Evolutionary conservation across 768 basidiomycete genomes (phyloP), one percentile per base, ranked within the genome.

Genomic region (Hirschioporus abietinus): DNA sequence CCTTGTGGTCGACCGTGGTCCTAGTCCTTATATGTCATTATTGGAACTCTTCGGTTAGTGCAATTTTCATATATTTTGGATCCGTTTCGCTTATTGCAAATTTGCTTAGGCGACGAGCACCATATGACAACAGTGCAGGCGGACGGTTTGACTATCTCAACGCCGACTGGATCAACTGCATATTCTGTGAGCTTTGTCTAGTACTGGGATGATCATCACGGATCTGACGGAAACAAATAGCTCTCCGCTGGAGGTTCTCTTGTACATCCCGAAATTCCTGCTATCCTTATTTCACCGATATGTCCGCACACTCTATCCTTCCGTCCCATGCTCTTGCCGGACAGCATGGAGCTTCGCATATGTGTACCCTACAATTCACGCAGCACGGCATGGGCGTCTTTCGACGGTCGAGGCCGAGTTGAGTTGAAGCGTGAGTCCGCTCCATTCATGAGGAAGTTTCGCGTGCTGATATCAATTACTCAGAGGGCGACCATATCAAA

Each of bases 101-200:
- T 64, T 64, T 17, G 57, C 35, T 12, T 69, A 98, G 96, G 95
- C 68, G 97, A 99, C 74, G 96, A 99, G 70, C 94, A 99, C 77
- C 97, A 99, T 80, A 90, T 99, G 86, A 99, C 97, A 1, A 99
- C 97, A 1, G 97, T 99, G 1, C 97, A 99, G 79, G 97, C 96
- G 0, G 97, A 99, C 72, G 97, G 97, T 15, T 80, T 99, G 58
- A 94, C 92, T 34, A 89, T 99, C 18, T 90, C 90, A 25, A 99
- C 97, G 0, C 97, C 97, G 8, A 99, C 97, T 0, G 97, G 97
- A 4, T 99, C 97, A 0, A 99, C 97, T 12, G 97, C 97, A 2
- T 99, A 99, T 77, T 99, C 97, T 18, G 93, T 95, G 71, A 60
- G 90, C 79, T 66, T 52, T 24, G 63, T 12, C n/a, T 60, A n/a